These are phyloP conservation scores for Geotrichum siamense DNA, from an alignment of 1,139 yeast genomes.

Conservation along the genomic window DNA sequence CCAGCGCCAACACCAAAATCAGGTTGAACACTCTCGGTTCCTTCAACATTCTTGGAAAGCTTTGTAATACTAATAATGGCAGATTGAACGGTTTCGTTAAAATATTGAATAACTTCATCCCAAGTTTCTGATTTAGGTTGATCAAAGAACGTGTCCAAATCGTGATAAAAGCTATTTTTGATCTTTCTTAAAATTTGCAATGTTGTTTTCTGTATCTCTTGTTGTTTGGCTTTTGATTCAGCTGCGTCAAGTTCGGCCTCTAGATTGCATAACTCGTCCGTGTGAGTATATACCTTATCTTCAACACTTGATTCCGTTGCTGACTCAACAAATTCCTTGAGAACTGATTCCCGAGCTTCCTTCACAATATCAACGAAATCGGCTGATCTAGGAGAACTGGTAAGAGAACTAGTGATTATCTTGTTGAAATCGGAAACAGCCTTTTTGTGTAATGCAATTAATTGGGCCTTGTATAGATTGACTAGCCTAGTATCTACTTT, in stretches of 20 bases:
- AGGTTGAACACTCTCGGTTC: conserved; percentile 16
- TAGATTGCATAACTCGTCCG: conserved; percentile 23
- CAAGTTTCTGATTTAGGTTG: conserved; percentile 50
- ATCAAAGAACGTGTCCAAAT: conserved; percentile 29
- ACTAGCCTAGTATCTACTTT: conserved; percentile 31
- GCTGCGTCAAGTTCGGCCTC: conserved; percentile 29
- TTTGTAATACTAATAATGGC: conserved; percentile 27
- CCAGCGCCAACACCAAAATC: conserved; percentile 48
- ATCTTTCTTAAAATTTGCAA: conserved; percentile 27
- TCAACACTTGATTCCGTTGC: conserved; percentile 27
- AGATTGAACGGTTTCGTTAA: conserved; percentile 39
- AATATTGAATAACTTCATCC: conserved; percentile 50
- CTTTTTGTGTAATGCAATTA: conserved; percentile 34
- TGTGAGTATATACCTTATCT: conserved; percentile 24
- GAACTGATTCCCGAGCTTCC: conserved; percentile 19
- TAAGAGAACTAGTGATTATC: conserved; percentile 16
- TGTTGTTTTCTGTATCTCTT: conserved; percentile 33
- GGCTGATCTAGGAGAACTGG: conserved; percentile 11
- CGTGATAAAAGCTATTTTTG: conserved; percentile 26
- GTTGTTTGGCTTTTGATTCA: conserved; percentile 29
- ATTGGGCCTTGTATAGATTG: conserved; percentile 40
- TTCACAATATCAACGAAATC: conserved; percentile 20
- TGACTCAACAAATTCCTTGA: conserved; percentile 20
- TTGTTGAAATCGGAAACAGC: conserved; percentile 29
- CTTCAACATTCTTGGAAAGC: neutral